Conservation (phyloP, 495 filamentous ascomycete genomes). For the Sordaria brevicollis region DNA sequence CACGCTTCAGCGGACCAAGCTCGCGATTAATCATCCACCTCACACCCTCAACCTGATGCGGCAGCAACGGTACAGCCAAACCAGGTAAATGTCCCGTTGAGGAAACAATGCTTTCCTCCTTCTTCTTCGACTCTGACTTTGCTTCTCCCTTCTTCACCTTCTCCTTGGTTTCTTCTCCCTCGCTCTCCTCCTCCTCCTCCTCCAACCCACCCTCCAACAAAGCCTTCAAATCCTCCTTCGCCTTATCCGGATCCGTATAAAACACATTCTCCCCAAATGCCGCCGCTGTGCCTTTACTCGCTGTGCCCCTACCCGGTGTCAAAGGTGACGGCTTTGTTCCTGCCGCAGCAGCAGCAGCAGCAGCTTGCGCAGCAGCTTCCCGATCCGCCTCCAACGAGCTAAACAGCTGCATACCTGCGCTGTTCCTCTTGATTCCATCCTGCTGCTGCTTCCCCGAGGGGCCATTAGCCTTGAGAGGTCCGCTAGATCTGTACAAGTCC, state of each 20-base stretch:
- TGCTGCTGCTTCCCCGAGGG: conserved; percentile 27
- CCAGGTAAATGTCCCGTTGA: conserved; percentile 46
- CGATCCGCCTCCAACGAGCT: conserved; percentile 23
- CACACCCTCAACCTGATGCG: conserved; percentile 87
- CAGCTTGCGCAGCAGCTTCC: no score
- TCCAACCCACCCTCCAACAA: conserved; percentile 80
- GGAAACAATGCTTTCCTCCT: conserved; percentile 12
- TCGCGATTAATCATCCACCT: conserved; percentile 91
- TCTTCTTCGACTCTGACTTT: background rate
- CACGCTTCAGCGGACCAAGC: conserved; percentile 64
- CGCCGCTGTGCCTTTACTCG: conserved; percentile 23
- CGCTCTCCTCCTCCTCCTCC: conserved; percentile 53
- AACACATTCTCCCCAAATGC: conserved; percentile 44
- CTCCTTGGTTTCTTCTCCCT: conserved; percentile 10
- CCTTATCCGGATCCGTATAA: conserved; percentile 69
- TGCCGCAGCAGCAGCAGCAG: no score
- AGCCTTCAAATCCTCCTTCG: conserved; percentile 77
- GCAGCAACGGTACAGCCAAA: conserved; percentile 74
- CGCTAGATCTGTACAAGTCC: conserved; percentile 22
- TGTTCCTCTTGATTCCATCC: conserved; percentile 23
- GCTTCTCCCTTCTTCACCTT: background rate
- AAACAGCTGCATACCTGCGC: conserved; percentile 25
- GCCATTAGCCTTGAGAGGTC: conserved; percentile 1
- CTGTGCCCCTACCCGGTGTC: background rate
- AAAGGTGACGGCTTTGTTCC: background rate